Conservation (phyloP, 306 rosid genomes). For the Calophaca sinica region DNA sequence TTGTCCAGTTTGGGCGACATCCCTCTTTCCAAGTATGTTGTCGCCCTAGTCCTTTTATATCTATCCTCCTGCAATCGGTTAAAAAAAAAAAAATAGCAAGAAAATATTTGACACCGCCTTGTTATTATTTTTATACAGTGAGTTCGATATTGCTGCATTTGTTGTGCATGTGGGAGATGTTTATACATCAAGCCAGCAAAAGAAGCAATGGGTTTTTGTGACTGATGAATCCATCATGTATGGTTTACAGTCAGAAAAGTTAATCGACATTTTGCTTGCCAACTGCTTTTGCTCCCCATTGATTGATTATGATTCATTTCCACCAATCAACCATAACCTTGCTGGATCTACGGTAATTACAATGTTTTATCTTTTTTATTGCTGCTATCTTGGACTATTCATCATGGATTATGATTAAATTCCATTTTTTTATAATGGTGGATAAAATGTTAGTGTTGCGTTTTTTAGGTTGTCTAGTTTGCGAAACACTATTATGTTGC, state of each 20-base stretch:
- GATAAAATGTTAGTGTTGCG: too few species aligned
- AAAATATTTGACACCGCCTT: constrained; percentile 39
- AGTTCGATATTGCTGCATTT: constrained; percentile 77
- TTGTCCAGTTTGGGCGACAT: constrained; percentile 72
- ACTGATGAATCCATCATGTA: constrained; percentile 72
- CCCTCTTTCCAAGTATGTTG: constrained; percentile 73
- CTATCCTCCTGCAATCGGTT: constrained; percentile 10
- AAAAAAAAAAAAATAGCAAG: constrained; percentile 17
- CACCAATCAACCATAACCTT: constrained; percentile 71
- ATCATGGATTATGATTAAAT: constrained; percentile 20
- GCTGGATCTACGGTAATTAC: constrained; percentile 73
- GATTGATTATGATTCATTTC: constrained; percentile 59
- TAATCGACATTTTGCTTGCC: constrained; percentile 70
- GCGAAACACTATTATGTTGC: background rate
- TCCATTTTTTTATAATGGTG: constrained; percentile 4
- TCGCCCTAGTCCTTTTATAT: constrained; percentile 17
- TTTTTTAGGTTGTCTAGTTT: constrained; percentile 13
- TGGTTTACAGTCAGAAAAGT: constrained; percentile 55
- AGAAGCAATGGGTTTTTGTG: constrained; percentile 90
- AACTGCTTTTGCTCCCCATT: constrained; percentile 75
- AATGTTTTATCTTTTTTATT: constrained; percentile 12
- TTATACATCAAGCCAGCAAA: constrained; percentile 60
- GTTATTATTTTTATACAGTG: constrained; percentile 56
- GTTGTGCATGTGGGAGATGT: constrained; percentile 84
- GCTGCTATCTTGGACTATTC: background rate